Conservation (phyloP, 108 stramenopile species). For the Pseudonitzschia multiseries region DNA sequence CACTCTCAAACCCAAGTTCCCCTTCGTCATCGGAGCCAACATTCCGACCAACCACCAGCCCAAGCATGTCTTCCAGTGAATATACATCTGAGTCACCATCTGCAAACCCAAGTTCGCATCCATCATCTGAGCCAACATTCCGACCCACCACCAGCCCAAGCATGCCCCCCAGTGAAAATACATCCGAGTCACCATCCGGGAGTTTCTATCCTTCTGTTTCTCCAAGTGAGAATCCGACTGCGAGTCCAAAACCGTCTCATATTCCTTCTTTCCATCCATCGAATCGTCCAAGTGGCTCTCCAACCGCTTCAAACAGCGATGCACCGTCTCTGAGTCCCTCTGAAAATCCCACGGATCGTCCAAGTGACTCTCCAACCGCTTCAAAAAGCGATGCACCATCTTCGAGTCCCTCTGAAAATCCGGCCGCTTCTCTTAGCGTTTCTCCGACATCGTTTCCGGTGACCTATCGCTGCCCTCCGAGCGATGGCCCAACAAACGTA, state of each 20-base stretch:
- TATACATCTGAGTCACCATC: slow-evolving; percentile 5
- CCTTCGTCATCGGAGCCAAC: slow-evolving; percentile 2
- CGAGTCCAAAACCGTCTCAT: background rate
- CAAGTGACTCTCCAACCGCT: background rate
- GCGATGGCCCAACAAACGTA: background rate
- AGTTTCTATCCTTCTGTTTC: background rate
- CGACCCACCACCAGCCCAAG: slow-evolving; percentile 3
- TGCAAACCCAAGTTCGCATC: background rate
- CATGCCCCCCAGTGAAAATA: background rate
- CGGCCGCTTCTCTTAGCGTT: background rate
- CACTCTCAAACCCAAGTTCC: background rate
- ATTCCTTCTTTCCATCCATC: background rate
- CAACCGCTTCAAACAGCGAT: background rate
- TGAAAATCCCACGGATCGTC: background rate
- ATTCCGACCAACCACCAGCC: background rate
- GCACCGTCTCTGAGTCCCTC: background rate
- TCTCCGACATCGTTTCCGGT: background rate
- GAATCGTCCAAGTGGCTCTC: background rate
- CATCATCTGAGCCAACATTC: background rate
- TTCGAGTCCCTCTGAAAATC: background rate
- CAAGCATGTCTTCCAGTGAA: background rate
- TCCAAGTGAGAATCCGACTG: slow-evolving; percentile 6
- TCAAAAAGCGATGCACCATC: background rate
- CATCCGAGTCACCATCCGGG: slow-evolving; percentile 6
- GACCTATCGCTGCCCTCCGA: slow-evolving; percentile 5